Percentiles rank a stretch among this genome's conserved stretches.
phyloP scores from a whole-genome alignment of 140 eudicot genomes.

The Oenanthe javanica region DNA sequence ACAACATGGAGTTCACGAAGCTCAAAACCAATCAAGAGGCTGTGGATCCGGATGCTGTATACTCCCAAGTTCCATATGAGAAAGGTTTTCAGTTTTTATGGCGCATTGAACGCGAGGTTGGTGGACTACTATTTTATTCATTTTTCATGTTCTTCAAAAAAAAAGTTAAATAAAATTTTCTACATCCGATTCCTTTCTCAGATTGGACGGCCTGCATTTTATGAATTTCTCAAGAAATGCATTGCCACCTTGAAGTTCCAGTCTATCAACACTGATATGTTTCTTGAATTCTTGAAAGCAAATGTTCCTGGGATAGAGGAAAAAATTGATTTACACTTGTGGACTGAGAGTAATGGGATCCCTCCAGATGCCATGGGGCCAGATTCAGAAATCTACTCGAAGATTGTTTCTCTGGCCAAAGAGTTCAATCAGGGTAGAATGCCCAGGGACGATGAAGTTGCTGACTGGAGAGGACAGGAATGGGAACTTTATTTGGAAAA shows the following conservation, averaged over 20 bases:
- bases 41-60: slow-evolving; percentile 93
- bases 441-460: slow-evolving; percentile 95
- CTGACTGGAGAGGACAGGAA: slow-evolving; percentile 83
- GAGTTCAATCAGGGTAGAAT: slow-evolving; percentile 77
- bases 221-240: slow-evolving; percentile 76
- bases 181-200: slow-evolving; percentile 16
- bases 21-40: slow-evolving; percentile 84
- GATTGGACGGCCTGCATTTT: slow-evolving; percentile 93
- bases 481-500: slow-evolving; percentile 96
- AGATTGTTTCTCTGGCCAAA: slow-evolving; percentile 67
- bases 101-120: slow-evolving; percentile 96
- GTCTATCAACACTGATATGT: slow-evolving; percentile 78
- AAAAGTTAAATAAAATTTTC: neutral
- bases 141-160: neutral
- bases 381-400: slow-evolving; percentile 53
- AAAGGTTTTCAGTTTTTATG: slow-evolving; percentile 94
- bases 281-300: slow-evolving; percentile 70
- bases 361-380: slow-evolving; percentile 99
- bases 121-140: neutral
- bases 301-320: slow-evolving; percentile 91
- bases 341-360: slow-evolving; percentile 94
- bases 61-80: slow-evolving; percentile 87
- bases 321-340: slow-evolving; percentile 56
- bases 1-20: slow-evolving; percentile 88
- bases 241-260: slow-evolving; percentile 85